These are phyloP conservation scores for Musa itinerans DNA, from an alignment of 176 grass and related monocot species.

Conservation along the genomic window DNA sequence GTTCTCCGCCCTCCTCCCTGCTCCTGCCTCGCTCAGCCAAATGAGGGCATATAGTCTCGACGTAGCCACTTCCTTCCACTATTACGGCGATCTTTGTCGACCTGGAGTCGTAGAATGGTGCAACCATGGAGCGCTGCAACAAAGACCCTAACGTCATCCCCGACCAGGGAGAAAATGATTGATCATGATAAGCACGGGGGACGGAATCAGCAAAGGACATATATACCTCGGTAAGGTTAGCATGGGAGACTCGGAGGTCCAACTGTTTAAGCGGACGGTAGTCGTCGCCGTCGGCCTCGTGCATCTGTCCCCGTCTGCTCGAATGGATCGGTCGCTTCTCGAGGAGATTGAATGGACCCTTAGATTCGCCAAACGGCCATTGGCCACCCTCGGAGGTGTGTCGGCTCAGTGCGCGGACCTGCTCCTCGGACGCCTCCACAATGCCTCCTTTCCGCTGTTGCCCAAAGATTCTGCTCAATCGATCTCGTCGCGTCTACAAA, in stretches of 20 bases:
- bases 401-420: conserved; percentile 37
- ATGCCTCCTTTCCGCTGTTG: background rate
- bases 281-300: conserved; percentile 55
- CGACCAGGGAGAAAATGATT: background rate
- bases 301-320: conserved; percentile 55
- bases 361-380: conserved; percentile 34
- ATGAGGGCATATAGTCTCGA: conserved; percentile 75
- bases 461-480: background rate
- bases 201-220: background rate
- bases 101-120: conserved; percentile 49
- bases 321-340: conserved; percentile 40
- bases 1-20: background rate
- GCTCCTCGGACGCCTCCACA: conserved; percentile 39
- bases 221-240: conserved; percentile 46
- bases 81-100: conserved; percentile 53
- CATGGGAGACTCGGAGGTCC: conserved; percentile 45
- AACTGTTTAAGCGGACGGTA: conserved; percentile 39
- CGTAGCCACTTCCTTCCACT: conserved; percentile 27
- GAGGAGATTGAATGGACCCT: conserved; percentile 36
- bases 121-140: conserved; percentile 63
- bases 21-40: conserved; percentile 14
- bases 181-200: background rate
- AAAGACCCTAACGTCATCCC: background rate
- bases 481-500: background rate
- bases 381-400: conserved; percentile 30